Evolutionary conservation across 352 stramenopile genomes (phyloP).

Genomic region (Globisporangium uncinulatum): DNA sequence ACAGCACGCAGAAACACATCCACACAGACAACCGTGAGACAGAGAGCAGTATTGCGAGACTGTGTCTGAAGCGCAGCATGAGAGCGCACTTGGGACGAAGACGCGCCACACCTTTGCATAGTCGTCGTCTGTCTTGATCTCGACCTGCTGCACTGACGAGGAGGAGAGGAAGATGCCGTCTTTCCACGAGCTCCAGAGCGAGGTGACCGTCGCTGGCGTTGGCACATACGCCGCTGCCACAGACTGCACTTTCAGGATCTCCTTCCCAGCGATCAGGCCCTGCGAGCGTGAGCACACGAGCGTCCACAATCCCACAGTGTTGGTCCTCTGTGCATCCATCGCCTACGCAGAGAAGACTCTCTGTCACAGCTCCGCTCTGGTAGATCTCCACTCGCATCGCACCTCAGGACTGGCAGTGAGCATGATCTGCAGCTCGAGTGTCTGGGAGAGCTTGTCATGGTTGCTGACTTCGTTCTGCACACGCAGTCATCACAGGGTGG

Average conservation of each 20-base stretch:
- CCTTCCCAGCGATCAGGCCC: constrained; percentile 78
- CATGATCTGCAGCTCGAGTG: constrained; percentile 79
- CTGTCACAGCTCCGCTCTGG: too few species aligned
- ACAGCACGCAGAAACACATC: constrained; percentile 1
- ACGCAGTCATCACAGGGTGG: background rate
- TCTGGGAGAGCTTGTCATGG: constrained; percentile 80
- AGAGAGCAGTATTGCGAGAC: background rate
- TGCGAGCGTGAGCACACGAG: constrained; percentile 11
- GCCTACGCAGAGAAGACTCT: too few species aligned
- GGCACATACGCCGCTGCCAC: constrained; percentile 71
- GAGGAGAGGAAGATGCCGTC: constrained; percentile 67
- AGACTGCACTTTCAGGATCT: constrained; percentile 74
- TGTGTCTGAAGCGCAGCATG: too few species aligned
- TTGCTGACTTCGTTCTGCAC: constrained; percentile 83
- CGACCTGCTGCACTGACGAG: constrained; percentile 76
- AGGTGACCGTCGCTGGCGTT: constrained; percentile 65
- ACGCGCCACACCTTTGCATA: constrained; percentile 48
- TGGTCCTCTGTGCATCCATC: background rate
- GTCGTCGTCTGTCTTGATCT: constrained; percentile 86
- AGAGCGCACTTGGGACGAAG: background rate
- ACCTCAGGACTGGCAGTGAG: constrained; percentile 80
- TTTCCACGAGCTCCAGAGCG: constrained; percentile 79
- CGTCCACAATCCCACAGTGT: background rate
- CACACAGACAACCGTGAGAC: background rate
- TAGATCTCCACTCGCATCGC: background rate